phyloP scores from a whole-genome alignment of 208 protist genomes.

The Endotrypanum monterogeii region DNA sequence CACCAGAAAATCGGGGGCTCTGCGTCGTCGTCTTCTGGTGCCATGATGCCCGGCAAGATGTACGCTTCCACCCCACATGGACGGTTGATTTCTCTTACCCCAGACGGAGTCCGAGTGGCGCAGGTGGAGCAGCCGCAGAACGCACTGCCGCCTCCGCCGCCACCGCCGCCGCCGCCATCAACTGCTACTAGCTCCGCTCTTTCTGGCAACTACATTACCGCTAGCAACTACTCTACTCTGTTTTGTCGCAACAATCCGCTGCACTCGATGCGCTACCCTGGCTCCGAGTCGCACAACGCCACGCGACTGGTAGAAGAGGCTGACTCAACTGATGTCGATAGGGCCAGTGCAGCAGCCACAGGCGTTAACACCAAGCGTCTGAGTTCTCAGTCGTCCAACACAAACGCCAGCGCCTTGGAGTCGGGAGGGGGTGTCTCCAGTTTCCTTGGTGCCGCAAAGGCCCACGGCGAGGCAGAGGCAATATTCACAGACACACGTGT shows the following conservation, averaged over 20 bases:
- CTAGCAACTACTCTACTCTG: conserved; percentile 12
- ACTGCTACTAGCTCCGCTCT: neutral
- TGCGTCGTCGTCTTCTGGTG: neutral
- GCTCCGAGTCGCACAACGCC: neutral
- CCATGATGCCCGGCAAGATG: conserved; percentile 1
- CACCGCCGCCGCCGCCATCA: conserved; percentile 7
- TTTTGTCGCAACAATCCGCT: conserved; percentile 21
- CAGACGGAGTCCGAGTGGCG: neutral
- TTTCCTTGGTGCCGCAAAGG: neutral
- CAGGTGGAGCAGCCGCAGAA: neutral
- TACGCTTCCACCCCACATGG: conserved; percentile 9
- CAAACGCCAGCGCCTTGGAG: neutral
- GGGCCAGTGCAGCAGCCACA: neutral
- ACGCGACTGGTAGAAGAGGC: neutral
- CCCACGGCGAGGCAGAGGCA: neutral
- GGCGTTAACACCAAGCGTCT: neutral
- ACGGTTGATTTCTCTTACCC: conserved; percentile 4
- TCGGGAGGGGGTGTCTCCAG: neutral
- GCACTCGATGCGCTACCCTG: conserved; percentile 10
- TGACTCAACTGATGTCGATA: neutral
- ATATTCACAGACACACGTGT: neutral
- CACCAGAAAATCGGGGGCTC: neutral
- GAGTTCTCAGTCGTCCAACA: neutral
- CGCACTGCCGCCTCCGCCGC: conserved; percentile 4
- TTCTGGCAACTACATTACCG: conserved; percentile 9